Evolutionary conservation across 2,329 filamentous ascomycete species (phyloP).

Genomic region (Colletotrichum tropicicola): DNA sequence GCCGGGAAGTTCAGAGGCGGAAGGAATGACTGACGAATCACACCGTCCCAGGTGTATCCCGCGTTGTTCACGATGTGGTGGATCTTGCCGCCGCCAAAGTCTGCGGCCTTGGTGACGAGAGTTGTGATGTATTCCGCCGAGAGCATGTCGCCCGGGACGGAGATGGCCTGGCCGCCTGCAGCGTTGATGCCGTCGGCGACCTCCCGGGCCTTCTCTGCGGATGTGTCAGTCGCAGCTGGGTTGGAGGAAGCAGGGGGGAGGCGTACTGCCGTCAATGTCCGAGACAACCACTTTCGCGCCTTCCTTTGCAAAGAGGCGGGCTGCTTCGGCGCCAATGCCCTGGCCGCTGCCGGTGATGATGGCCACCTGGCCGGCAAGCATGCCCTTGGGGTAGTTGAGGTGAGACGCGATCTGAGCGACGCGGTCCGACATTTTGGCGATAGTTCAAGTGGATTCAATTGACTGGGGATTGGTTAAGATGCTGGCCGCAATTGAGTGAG

Average conservation of each 20-base stretch:
- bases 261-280: constrained; percentile 79
- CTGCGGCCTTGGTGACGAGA: constrained; percentile 79
- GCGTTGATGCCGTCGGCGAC: constrained; percentile 77
- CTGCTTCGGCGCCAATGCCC: constrained; percentile 88
- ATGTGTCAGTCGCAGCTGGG: neutral
- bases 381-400: constrained; percentile 82
- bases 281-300: constrained; percentile 86
- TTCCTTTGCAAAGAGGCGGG: constrained; percentile 85
- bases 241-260: neutral
- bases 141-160: constrained; percentile 81
- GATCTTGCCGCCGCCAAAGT: constrained; percentile 87
- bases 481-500: neutral
- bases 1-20: neutral
- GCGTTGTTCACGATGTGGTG: constrained; percentile 94
- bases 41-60: constrained; percentile 91
- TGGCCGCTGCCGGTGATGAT: constrained; percentile 90
- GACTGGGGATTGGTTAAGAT: neutral
- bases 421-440: constrained; percentile 60
- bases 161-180: constrained; percentile 72
- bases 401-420: constrained; percentile 78
- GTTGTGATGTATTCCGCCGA: constrained; percentile 74
- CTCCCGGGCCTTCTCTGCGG: constrained; percentile 71
- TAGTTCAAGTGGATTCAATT: neutral
- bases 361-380: constrained; percentile 82
- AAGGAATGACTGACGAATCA: constrained; percentile 58